phyloP scores from a whole-genome alignment of 805 yeast genomes.

The Zygotorulaspora danielsina region DNA sequence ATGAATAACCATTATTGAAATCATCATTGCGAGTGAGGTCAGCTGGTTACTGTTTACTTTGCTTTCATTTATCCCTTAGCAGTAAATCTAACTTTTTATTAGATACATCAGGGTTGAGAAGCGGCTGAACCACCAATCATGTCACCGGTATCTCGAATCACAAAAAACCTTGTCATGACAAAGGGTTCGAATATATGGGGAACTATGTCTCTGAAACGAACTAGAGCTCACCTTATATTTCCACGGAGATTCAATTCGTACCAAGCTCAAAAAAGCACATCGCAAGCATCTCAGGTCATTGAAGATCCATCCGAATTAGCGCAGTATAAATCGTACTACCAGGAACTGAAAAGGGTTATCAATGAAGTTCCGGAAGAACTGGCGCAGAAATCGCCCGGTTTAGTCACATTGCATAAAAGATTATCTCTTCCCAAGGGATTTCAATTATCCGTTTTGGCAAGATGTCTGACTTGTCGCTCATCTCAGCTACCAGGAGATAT shows the following conservation, averaged over 20 bases:
- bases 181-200: constrained; percentile 4
- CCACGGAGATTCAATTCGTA: constrained; percentile 4
- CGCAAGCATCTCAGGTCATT: constrained; percentile 4
- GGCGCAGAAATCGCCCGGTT: constrained; percentile 60
- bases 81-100: no score
- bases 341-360: constrained; percentile 18
- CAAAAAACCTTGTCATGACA: constrained; percentile 6
- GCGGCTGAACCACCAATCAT: constrained; percentile 1
- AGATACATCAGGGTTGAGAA: neutral
- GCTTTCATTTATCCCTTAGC: no score
- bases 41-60: no score
- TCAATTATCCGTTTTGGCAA: constrained; percentile 65
- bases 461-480: constrained; percentile 64
- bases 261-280: neutral
- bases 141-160: constrained; percentile 12
- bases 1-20: neutral
- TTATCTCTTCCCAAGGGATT: constrained; percentile 56
- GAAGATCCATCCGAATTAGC: constrained; percentile 17
- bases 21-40: neutral
- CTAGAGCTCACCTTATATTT: neutral
- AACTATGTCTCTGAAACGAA: constrained; percentile 2
- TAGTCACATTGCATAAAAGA: constrained; percentile 75
- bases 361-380: constrained; percentile 42
- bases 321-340: constrained; percentile 27
- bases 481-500: constrained; percentile 28